These are phyloP conservation scores for Musa troglodytarum DNA, from an alignment of 176 grass and related monocot genomes.

Conservation along the genomic window DNA sequence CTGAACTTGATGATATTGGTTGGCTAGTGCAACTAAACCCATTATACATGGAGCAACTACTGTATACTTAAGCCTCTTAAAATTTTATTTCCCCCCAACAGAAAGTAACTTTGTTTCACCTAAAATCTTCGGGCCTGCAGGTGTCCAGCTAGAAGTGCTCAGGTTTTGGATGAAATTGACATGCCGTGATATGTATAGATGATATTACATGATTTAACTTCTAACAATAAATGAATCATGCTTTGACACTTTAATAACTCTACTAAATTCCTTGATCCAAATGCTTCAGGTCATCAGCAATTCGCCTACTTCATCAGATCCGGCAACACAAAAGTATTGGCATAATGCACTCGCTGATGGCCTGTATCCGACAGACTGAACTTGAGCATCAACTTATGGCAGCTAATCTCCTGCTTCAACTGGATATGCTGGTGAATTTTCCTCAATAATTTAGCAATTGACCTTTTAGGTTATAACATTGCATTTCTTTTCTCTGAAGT, in stretches of 20 bases:
- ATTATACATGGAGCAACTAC: too few species aligned
- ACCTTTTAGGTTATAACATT: not conserved
- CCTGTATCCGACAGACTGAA: slow-evolving; percentile 68
- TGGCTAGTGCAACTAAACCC: too few species aligned
- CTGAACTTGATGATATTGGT: not conserved
- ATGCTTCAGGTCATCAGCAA: slow-evolving; percentile 72
- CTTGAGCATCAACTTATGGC: slow-evolving; percentile 70
- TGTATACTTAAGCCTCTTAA: not conserved
- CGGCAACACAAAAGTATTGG: slow-evolving; percentile 44
- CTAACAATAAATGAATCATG: not conserved
- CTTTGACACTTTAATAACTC: not conserved
- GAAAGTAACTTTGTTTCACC: too few species aligned
- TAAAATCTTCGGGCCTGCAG: too few species aligned
- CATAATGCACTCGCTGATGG: slow-evolving; percentile 75
- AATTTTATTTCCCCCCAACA: not conserved
- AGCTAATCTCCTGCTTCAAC: slow-evolving; percentile 81
- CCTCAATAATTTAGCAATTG: not conserved
- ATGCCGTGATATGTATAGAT: too few species aligned
- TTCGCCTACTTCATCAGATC: slow-evolving; percentile 63
- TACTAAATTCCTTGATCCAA: slow-evolving; percentile 17
- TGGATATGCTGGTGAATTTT: slow-evolving; percentile 79
- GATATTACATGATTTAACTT: too few species aligned
- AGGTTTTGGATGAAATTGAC: too few species aligned
- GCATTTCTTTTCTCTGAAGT: not conserved
- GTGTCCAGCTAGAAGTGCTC: too few species aligned